These are phyloP conservation scores for Hypoxylon sp. DNA, from an alignment of 2,329 filamentous ascomycete species.

Conservation along the genomic window DNA sequence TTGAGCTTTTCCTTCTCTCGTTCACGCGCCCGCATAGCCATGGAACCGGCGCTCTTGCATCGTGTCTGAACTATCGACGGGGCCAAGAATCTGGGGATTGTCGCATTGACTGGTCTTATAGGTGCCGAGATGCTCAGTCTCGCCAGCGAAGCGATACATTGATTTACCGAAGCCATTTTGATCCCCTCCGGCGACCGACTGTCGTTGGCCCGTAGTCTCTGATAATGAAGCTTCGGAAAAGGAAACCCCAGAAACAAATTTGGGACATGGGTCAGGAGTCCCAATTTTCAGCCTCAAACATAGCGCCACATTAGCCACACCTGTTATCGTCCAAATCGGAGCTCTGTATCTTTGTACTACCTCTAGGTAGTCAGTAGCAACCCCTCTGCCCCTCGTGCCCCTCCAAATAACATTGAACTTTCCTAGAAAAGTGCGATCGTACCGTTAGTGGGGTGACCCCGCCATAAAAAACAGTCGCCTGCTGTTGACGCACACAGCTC, in stretches of 20 bases:
- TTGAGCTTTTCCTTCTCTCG: conserved; percentile 66
- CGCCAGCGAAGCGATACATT: conserved; percentile 68
- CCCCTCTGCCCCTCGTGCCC: no score
- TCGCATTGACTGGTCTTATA: conserved; percentile 57
- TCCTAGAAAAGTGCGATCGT: no score
- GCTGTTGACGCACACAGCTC: conserved; percentile 39
- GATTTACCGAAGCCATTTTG: conserved; percentile 64
- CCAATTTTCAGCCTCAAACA: conserved; percentile 21
- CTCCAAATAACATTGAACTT: conserved; percentile 29
- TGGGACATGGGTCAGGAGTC: conserved; percentile 39
- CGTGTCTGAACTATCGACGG: conserved; percentile 62
- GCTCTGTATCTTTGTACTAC: no score
- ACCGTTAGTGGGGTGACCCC: conserved; percentile 42
- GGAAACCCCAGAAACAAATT: conserved; percentile 35
- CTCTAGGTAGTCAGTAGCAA: no score
- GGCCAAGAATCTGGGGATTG: conserved; percentile 64
- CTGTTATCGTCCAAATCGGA: no score
- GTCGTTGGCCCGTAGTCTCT: conserved; percentile 4
- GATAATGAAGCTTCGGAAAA: conserved; percentile 26
- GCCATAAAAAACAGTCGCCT: conserved; percentile 43
- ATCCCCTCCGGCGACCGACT: conserved; percentile 33
- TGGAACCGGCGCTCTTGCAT: conserved; percentile 53
- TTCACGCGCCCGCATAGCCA: conserved; percentile 55
- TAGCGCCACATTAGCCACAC: conserved; percentile 34
- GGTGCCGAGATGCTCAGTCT: conserved; percentile 60